A percentile compares a stretch with the other conserved stretches of the same genome.
These are phyloP conservation scores for Penicillium sp. DNA, from an alignment of 2,329 filamentous ascomycete genomes.

Conservation along the genomic window DNA sequence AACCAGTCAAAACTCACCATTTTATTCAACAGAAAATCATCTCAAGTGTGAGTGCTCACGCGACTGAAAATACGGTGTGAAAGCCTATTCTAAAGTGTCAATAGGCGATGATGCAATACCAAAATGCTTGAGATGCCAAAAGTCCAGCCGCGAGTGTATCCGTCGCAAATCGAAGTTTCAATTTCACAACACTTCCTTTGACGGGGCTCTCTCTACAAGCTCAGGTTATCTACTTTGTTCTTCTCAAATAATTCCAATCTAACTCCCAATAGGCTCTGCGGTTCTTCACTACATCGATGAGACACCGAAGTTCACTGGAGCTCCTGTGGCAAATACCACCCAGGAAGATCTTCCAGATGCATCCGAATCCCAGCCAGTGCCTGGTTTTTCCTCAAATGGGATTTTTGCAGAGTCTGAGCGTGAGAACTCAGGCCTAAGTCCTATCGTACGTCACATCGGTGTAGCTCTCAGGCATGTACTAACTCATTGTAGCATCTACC, in stretches of 20 bases:
- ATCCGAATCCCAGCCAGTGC: neutral
- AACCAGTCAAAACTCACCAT: neutral
- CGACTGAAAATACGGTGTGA: no score
- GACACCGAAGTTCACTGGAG: slow-evolving; percentile 7
- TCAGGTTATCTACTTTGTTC: neutral
- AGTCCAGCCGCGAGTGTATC: slow-evolving; percentile 8
- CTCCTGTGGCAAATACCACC: neutral
- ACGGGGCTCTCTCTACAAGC: neutral
- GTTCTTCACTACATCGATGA: slow-evolving; percentile 12
- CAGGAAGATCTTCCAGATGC: neutral
- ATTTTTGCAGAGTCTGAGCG: neutral
- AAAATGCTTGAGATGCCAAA: slow-evolving; percentile 13
- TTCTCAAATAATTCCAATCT: neutral
- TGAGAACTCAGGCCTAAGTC: neutral
- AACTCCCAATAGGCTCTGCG: neutral
- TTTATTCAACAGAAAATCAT: neutral
- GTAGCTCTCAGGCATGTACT: neutral
- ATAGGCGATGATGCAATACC: slow-evolving; percentile 5
- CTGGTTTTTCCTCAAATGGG: neutral
- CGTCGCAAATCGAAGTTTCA: neutral
- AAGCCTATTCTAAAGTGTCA: neutral
- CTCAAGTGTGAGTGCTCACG: neutral
- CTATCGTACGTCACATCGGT: neutral
- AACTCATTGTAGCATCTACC: neutral
- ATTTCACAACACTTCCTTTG: slow-evolving; percentile 4